A percentile compares a stretch with the other conserved stretches of the same genome.
Evolutionary conservation across 495 filamentous ascomycete genomes (phyloP).

Genomic region (Thozetella sp.): DNA sequence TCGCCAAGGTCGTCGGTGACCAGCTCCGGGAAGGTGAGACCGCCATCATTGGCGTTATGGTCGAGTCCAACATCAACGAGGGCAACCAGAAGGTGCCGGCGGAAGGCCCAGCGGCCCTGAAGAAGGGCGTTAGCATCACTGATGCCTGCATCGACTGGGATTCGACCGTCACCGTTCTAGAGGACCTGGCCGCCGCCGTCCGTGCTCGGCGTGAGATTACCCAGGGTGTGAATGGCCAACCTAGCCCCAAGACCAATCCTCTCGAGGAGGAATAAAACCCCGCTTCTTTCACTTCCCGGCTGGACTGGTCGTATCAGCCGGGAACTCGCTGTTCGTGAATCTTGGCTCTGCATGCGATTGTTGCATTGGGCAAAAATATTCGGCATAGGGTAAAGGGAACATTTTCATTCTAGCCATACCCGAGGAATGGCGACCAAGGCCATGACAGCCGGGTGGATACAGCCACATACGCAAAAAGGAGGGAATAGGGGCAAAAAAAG

Average conservation of each 20-base stretch:
- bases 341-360: too few species aligned
- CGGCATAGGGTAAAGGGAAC: too few species aligned
- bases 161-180: conserved; percentile 79
- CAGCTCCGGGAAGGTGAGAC: conserved; percentile 87
- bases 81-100: conserved; percentile 91
- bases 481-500: background rate
- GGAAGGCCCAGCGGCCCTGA: conserved; percentile 76
- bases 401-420: too few species aligned
- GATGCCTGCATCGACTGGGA: conserved; percentile 98
- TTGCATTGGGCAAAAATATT: too few species aligned
- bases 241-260: conserved; percentile 27
- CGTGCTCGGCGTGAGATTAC: conserved; percentile 65
- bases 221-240: conserved; percentile 21
- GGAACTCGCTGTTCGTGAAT: too few species aligned
- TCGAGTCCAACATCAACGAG: conserved; percentile 96
- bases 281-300: background rate
- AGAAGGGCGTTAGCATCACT: conserved; percentile 95
- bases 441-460: background rate
- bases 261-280: conserved; percentile 49
- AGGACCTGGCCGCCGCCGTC: conserved; percentile 85
- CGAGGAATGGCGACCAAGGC: background rate
- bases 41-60: conserved; percentile 95
- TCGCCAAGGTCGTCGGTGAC: conserved; percentile 78
- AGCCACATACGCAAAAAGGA: background rate
- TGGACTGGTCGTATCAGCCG: too few species aligned